Percentiles rank a stretch among this genome's conserved stretches.
Conservation (phyloP, 2,329 filamentous ascomycete species). For the Botrytis fabae region DNA sequence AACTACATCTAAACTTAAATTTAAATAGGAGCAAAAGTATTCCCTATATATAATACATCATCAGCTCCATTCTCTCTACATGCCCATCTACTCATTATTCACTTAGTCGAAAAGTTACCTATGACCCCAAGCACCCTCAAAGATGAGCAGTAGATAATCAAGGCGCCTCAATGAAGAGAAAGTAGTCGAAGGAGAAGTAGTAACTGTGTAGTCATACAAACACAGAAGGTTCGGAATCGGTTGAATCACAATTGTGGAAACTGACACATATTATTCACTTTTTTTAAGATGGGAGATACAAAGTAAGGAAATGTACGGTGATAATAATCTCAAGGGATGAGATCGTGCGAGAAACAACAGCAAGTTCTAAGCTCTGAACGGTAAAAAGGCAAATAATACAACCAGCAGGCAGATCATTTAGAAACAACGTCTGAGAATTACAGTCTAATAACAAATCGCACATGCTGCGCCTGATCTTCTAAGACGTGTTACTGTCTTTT, state of each 20-base stretch:
- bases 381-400: neutral
- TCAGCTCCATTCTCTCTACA: neutral
- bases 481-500: too few species aligned
- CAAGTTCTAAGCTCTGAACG: neutral
- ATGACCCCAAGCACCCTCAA: neutral
- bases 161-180: rapidly evolving
- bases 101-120: neutral
- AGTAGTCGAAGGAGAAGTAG: neutral
- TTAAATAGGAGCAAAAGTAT: neutral
- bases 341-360: too few species aligned
- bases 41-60: neutral
- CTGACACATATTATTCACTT: neutral
- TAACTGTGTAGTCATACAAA: rapidly evolving
- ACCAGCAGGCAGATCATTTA: neutral
- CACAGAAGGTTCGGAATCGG: rapidly evolving
- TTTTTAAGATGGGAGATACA: too few species aligned
- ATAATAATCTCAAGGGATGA: neutral
- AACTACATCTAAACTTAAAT: too few species aligned
- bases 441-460: neutral
- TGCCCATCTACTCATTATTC: too few species aligned
- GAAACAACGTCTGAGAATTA: rapidly evolving
- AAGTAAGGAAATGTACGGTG: too few species aligned
- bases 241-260: neutral
- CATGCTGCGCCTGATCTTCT: neutral
- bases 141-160: neutral